Evolutionary conservation across 805 yeast species (phyloP), one percentile per base, ranked within the genome.

Genomic region (Millerago galiae): DNA sequence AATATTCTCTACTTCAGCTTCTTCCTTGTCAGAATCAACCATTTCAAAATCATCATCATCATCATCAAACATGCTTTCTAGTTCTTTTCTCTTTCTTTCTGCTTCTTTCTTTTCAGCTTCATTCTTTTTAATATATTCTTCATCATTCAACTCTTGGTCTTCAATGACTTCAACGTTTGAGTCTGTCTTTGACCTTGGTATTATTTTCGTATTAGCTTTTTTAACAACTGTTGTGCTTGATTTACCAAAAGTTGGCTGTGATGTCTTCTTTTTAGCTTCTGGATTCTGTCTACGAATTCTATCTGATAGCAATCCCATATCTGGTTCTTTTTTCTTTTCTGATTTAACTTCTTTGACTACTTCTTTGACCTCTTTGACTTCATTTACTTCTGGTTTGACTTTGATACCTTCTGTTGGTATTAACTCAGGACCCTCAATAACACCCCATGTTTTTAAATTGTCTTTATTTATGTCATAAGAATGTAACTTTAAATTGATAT

Each of bases 11-110:
- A 14, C 32, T 15, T 24, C 29, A 11, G 39, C 26, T 16, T 37
- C 45, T 8, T 26, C 33, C 10, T 30, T 30, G 24, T 21, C 24
- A 5, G 28, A 24, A 12, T 37, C 31, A 16, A 30, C 32, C 15
- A 18, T 29, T 11, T 45, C 42, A 2, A 33, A 34, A 4, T 37
- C 52, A 24, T 51, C 58, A 32, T 54, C 60, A 34, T 58, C 63
- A 48, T 63, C 68, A 31, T 60, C 65, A 52, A 67, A 66, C 50
- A 67, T 51, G 16, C 62, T 58, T 34, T 56, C 61, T 32, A 67
- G 45, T 25, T 62, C 67, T 16, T 50, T 48, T 21, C 42, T 41
- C 35, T 45, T 53, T 31, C 44, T 41, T 5, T 14, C 32, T 30
- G 43, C 39, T 24, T 43, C 50, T 27, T 44, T 40, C 21, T 42